Conservation (phyloP, 169 alveolate genomes). For the Plasmodium reichenowi region DNA sequence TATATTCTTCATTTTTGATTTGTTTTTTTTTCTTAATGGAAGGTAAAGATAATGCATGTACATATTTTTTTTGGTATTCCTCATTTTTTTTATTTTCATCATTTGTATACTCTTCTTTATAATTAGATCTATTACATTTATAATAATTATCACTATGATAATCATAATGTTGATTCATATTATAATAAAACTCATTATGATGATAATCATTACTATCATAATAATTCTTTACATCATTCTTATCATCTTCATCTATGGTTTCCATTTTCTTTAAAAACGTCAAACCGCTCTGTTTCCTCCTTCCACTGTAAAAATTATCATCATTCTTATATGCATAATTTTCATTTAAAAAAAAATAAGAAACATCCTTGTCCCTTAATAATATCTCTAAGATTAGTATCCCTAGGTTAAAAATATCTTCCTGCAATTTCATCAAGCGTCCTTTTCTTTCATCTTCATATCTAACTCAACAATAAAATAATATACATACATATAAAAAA, state of each 20-base stretch:
- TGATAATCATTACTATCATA: no score
- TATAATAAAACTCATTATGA: no score
- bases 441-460: slow-evolving; percentile 20
- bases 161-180: no score
- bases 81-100: slow-evolving; percentile 21
- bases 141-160: no score
- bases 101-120: not conserved
- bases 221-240: no score
- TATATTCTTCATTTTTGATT: slow-evolving; percentile 51
- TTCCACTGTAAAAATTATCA: slow-evolving; percentile 30
- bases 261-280: slow-evolving; percentile 6
- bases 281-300: slow-evolving; percentile 14
- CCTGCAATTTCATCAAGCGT: slow-evolving; percentile 20
- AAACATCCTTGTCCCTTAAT: slow-evolving; percentile 20
- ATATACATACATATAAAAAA: not conserved
- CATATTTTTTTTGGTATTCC: slow-evolving; percentile 4
- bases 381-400: slow-evolving; percentile 32
- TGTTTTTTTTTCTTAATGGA: slow-evolving; percentile 18
- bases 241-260: not conserved
- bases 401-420: slow-evolving; percentile 59
- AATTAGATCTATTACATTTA: no score
- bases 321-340: slow-evolving; percentile 5
- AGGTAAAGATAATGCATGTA: slow-evolving; percentile 62
- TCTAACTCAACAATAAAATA: not conserved
- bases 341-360: slow-evolving; percentile 29